Evolutionary conservation across 2,329 filamentous ascomycete genomes (phyloP).

Genomic region (Coniella lustricola): DNA sequence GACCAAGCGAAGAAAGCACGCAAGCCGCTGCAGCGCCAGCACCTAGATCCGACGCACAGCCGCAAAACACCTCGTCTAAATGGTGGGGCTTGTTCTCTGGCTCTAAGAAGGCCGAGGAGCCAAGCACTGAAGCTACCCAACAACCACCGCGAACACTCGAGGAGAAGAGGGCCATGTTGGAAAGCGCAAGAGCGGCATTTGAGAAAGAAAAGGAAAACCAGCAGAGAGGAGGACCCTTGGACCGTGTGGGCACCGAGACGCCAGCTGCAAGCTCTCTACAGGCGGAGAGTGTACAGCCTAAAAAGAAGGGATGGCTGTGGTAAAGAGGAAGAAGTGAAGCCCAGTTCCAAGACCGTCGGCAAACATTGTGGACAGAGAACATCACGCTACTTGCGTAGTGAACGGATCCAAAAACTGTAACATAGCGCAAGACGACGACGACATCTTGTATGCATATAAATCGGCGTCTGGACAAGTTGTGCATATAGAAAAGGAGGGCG

Average conservation of each 20-base stretch:
- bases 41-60: slow-evolving; percentile 21
- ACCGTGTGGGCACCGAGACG: slow-evolving; percentile 38
- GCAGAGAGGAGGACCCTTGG: slow-evolving; percentile 41
- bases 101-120: slow-evolving; percentile 4
- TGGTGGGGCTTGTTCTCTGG: slow-evolving; percentile 25
- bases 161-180: slow-evolving; percentile 25
- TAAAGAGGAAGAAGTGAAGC: slow-evolving; percentile 12
- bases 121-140: slow-evolving; percentile 21
- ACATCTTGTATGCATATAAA: slow-evolving; percentile 5
- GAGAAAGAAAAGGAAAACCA: slow-evolving; percentile 46
- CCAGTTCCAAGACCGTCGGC: no score
- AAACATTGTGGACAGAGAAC: neutral
- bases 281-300: slow-evolving; percentile 20
- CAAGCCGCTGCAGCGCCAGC: slow-evolving; percentile 17
- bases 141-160: slow-evolving; percentile 28
- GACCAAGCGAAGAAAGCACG: slow-evolving; percentile 12
- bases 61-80: slow-evolving; percentile 18
- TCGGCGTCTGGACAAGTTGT: slow-evolving; percentile 10
- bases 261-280: slow-evolving; percentile 18
- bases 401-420: slow-evolving; percentile 4
- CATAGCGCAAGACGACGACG: slow-evolving; percentile 9
- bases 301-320: slow-evolving; percentile 45
- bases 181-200: slow-evolving; percentile 37
- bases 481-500: slow-evolving; percentile 17
- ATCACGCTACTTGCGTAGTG: neutral